Base-by-base conservation (phyloP, 139 green algal species). In the Chlamydomonas sphaeroides region DNA sequence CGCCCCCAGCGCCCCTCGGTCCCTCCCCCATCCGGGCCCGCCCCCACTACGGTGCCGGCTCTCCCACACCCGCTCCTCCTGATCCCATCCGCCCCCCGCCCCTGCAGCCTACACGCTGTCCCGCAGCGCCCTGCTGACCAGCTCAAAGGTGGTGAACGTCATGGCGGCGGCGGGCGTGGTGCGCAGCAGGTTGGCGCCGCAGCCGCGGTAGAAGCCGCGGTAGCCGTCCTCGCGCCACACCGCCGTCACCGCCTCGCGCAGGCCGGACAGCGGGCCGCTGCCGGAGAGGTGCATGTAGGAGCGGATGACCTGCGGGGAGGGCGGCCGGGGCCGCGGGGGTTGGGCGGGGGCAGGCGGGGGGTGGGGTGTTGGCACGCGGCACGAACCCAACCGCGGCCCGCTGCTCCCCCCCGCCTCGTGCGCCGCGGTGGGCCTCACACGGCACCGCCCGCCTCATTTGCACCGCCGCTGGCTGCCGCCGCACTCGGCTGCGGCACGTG, bases 131-230 rank as follows among this genome's bases (percentile, higher is more conserved):
- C 96, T 90, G 11, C 91, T 88, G 10, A 99, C 96, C 11, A 99
- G 83, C 90, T 99, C 97, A 82, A 98, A 99, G 56, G 83, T 95
- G 4, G 96, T 99, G 89, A 99, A 99, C 17, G 97, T 99, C 38
- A 99, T 93, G 17, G 97, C 97, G 30, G 97, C 97, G 15, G 97
- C 96, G 23, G 97, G 97, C 2, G 96, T 99, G 23, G 97, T 99
- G 23, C 97, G 89, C 66, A 98, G 36, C 51, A 99, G 92, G 91
- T 99, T 99, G 6, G 96, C 97, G 8, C 78, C 79, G 68, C 93
- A 98, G 32, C 96, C 96, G 11, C 69, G 56, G 85, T 96, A 96
- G 78, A 96, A 95, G 42, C 88, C 92, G 0, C 63, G 70, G 21
- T 92, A n/a, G 17, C 93, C 92, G 49, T 94, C 93, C 85, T 96